Percentiles rank a stretch among this genome's conserved stretches.
These are phyloP conservation scores for Backusella sp. DNA, from an alignment of 192 early-diverging fungal genomes.

Conservation along the genomic window DNA sequence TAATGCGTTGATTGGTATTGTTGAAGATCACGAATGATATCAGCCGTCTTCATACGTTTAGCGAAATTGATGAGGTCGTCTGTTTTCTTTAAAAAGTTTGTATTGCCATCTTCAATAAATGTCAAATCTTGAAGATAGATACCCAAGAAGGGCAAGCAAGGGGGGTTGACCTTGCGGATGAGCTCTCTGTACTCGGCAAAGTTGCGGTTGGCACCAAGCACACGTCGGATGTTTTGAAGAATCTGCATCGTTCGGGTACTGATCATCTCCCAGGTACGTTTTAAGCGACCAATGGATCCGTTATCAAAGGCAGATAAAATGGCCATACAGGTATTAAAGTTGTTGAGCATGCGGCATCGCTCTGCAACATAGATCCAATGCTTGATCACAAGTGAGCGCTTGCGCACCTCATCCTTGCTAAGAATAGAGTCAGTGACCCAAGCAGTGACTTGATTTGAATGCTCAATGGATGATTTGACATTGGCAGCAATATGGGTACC, in stretches of 20 bases:
- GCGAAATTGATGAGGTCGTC: constrained; percentile 86
- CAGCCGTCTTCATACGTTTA: constrained; percentile 84
- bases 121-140: constrained; percentile 84
- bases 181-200: constrained; percentile 79
- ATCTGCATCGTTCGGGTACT: constrained; percentile 48
- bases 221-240: constrained; percentile 60
- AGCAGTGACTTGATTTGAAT: constrained; percentile 80
- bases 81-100: constrained; percentile 62
- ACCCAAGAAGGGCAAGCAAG: constrained; percentile 81
- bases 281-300: constrained; percentile 82
- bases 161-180: constrained; percentile 74
- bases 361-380: constrained; percentile 82
- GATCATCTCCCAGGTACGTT: constrained; percentile 80
- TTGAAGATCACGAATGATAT: constrained; percentile 85
- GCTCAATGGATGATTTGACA: constrained; percentile 83
- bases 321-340: constrained; percentile 89
- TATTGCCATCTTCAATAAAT: constrained; percentile 88
- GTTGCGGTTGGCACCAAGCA: constrained; percentile 81
- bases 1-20: constrained; percentile 87
- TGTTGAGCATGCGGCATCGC: constrained; percentile 78
- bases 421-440: constrained; percentile 89
- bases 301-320: constrained; percentile 84
- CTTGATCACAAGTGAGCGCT: constrained; percentile 71
- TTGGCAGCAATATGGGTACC: constrained; percentile 61
- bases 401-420: constrained; percentile 75